phyloP scores from a whole-genome alignment of 306 rosid species.

The Pterocarpus santalinus region DNA sequence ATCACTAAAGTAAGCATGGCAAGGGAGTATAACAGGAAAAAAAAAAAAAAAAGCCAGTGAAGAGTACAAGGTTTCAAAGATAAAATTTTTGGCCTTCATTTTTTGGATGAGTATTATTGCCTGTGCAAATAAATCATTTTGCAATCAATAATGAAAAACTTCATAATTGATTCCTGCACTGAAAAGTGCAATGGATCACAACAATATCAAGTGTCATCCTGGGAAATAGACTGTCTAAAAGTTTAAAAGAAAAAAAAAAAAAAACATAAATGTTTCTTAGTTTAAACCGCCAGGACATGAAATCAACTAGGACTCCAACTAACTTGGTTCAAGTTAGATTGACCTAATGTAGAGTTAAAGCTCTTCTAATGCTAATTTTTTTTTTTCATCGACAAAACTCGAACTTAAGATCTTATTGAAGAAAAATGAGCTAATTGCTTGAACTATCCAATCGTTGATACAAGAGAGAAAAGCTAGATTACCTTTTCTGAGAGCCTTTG shows the following conservation, averaged over 20 bases:
- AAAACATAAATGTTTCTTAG: too few relatives aligned
- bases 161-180: slow-evolving; percentile 19
- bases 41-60: slow-evolving; percentile 29
- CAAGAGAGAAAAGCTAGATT: slow-evolving; percentile 33
- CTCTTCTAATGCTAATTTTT: too few relatives aligned
- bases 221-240: slow-evolving; percentile 52
- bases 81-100: not conserved
- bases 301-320: too few relatives aligned
- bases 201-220: slow-evolving; percentile 46
- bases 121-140: slow-evolving; percentile 19
- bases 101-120: not conserved
- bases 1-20: slow-evolving; percentile 5
- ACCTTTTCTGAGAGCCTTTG: slow-evolving; percentile 91
- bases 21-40: slow-evolving; percentile 28
- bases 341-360: too few relatives aligned
- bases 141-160: slow-evolving; percentile 2
- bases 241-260: slow-evolving; percentile 1
- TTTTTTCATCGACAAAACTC: too few relatives aligned
- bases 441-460: not conserved
- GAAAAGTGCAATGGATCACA: slow-evolving; percentile 57
- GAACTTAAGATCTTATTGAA: too few relatives aligned
- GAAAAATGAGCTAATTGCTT: too few relatives aligned
- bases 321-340: too few relatives aligned
- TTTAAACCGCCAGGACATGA: too few relatives aligned
- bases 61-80: slow-evolving; percentile 11